Base-by-base conservation (phyloP, 768 basidiomycete species). In the Xerocomellus amylosporus region DNA sequence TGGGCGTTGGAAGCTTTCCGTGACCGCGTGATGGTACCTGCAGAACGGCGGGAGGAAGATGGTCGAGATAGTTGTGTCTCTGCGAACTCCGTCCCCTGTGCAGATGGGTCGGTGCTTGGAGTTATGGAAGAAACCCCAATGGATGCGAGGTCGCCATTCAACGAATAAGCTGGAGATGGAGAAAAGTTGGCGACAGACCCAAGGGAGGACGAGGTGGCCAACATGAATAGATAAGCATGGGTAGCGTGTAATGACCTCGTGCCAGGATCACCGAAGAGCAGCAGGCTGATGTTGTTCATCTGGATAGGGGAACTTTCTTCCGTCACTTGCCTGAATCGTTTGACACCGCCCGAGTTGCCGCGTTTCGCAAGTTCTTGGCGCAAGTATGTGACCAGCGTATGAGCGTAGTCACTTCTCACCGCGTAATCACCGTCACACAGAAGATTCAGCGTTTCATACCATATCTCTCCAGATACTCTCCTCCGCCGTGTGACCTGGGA, bases 381-480 rank as follows among this genome's bases (percentile, higher is more conserved):
- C 56, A 95, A 72, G 71, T 93, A 97, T 44, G 85, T 82, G 4
- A 88, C 72, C n/a, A 97, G 71, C 5, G 85, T 82, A 36, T 79
- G 74, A 1, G 85, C 80, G 66, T 93, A 95, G 58, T 90, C 88
- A 13, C 82, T 80, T 51, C 94, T 84, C 20, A 95, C 84, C n/a
- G 81, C 74, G 61, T 82, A 86, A 53, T 91, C 86, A 13, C 73
- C 69, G 65, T 96, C 92, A 66, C 92, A 95, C 5, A 96, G 71
- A 26, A 97, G 76, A 45, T 86, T 87, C 41, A 96, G 70, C 2
- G 90, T 94, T 56, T 96, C 93, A 66, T 93, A 90, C 93, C 93
- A 96, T 33, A 88, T 81, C 64, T 93, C 92, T 28, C 88, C 86
- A 4, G 87, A 77, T 31, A 97, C 80, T 56, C 78, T 78, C 10